Base-by-base conservation (phyloP, 2,329 filamentous ascomycete species). In the Sarocladium strictum region DNA sequence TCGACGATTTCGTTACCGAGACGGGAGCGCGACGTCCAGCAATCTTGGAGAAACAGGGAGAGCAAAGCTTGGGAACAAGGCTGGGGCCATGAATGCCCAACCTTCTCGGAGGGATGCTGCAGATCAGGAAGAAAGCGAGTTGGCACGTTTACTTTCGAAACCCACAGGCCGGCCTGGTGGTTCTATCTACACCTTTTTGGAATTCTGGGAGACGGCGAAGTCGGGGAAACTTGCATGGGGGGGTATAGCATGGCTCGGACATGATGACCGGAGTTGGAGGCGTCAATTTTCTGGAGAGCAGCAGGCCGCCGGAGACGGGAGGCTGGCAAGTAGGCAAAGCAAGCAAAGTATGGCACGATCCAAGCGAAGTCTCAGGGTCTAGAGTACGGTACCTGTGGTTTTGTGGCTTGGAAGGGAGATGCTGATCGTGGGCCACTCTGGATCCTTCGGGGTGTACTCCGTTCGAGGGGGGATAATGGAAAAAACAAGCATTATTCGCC, bases 111-210 rank as follows among this genome's bases (percentile, higher is more conserved):
- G 26, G 47, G 19, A 51, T 21, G 47, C 12, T 51, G 47, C 27
- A 51, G 29, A 51, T 51, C 27, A 23, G 47, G 26, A 35, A 35
- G 47, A n/a, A 24, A 35, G 47, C n/a, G n/a, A 51, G 23, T 33
- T 33, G 47, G 26, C 27, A 51, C 26, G 35, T 35, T 35, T 49
- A 33, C 21, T 17, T 27, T 51, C 27, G 23, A 35, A 23, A 51
- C 35, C 47, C 47, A 51, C 47, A 51, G 47, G 47, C 47, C 47
- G 47, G 47, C 47, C 47, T 35, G 26, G 47, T 33, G 47, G 47
- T 51, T 51, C 23, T 47, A 47, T n/a, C n/a, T n/a, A n/a, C n/a
- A n/a, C n/a, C 43, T 47, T 24, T 47, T 47, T 47, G 33, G 26
- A 4, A n/a, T 5, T 24, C 14, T 35, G 27, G 29, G 47, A 21